Conservation (phyloP, 1,284 basidiomycete genomes). For the Rhodotorula sp. region DNA sequence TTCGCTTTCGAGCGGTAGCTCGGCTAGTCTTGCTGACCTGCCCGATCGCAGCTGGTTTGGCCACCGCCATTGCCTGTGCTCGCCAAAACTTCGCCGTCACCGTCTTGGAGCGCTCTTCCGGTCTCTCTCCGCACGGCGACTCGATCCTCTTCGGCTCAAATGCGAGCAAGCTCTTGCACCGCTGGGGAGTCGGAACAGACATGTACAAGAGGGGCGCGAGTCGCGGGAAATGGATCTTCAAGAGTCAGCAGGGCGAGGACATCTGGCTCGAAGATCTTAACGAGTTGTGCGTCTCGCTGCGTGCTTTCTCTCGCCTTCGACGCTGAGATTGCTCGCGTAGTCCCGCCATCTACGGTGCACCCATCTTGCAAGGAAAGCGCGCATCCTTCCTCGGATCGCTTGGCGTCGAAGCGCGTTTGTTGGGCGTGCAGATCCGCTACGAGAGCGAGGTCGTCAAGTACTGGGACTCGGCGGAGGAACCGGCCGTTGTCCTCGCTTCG, state of each 20-base stretch:
- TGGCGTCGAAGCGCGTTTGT: slow-evolving; percentile 35
- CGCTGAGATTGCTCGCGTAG: neutral
- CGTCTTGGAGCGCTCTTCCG: slow-evolving; percentile 23
- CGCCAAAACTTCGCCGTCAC: slow-evolving; percentile 31
- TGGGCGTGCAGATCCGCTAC: slow-evolving; percentile 23
- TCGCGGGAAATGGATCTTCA: slow-evolving; percentile 23
- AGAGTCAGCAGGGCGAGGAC: neutral
- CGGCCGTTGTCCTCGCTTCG: slow-evolving; percentile 4
- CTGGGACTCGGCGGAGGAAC: slow-evolving; percentile 21
- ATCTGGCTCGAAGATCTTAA: slow-evolving; percentile 6
- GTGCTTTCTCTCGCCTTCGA: no score
- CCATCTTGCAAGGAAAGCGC: slow-evolving; percentile 38
- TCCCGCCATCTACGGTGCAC: slow-evolving; percentile 19
- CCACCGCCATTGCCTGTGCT: slow-evolving; percentile 33
- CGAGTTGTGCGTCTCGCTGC: slow-evolving; percentile 16
- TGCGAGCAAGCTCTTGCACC: slow-evolving; percentile 14
- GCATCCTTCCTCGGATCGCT: slow-evolving; percentile 34
- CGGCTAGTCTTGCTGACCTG: slow-evolving; percentile 4
- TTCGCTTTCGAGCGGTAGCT: neutral
- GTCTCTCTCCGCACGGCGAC: slow-evolving; percentile 23
- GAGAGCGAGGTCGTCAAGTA: slow-evolving; percentile 19
- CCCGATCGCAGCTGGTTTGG: slow-evolving; percentile 20
- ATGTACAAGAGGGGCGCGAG: slow-evolving; percentile 11
- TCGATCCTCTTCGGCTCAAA: slow-evolving; percentile 23
- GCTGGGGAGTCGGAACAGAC: slow-evolving; percentile 28